phyloP scores from a whole-genome alignment of 805 yeast genomes.

The Clavispora phyllophila region DNA sequence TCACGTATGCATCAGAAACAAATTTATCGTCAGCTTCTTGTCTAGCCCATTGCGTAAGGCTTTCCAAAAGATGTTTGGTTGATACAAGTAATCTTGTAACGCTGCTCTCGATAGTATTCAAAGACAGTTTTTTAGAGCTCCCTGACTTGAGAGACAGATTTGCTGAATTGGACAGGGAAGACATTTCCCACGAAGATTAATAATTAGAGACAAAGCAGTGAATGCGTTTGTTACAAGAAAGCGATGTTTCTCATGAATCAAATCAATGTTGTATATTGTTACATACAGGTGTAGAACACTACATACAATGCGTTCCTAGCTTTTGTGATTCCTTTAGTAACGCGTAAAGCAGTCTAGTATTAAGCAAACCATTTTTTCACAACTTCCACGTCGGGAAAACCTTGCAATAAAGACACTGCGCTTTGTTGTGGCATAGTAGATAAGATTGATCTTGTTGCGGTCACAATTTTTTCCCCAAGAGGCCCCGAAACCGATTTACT shows the following conservation, averaged over 20 bases:
- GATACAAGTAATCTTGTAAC: conserved; percentile 77
- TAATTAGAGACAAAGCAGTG: neutral
- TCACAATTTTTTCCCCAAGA: conserved; percentile 62
- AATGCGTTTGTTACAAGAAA: neutral
- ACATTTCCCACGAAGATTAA: neutral
- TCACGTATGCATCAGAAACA: conserved; percentile 88
- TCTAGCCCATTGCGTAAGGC: conserved; percentile 86
- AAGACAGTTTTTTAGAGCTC: conserved; percentile 16
- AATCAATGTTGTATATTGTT: neutral
- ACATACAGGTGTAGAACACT: neutral
- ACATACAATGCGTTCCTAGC: neutral
- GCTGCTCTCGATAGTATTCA: conserved; percentile 65
- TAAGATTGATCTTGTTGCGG: conserved; percentile 58
- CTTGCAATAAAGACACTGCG: conserved; percentile 59
- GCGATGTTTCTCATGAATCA: neutral
- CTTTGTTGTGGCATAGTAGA: conserved; percentile 63
- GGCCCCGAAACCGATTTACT: conserved; percentile 63
- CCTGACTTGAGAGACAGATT: neutral
- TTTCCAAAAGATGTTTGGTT: conserved; percentile 82
- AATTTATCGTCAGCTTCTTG: conserved; percentile 72
- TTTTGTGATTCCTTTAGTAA: neutral
- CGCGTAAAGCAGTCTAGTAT: neutral
- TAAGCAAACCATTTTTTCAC: conserved; percentile 54
- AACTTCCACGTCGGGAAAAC: conserved; percentile 56
- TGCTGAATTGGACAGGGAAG: neutral